Conservation (phyloP, 1,139 yeast genomes). For the Candida smagusa region DNA sequence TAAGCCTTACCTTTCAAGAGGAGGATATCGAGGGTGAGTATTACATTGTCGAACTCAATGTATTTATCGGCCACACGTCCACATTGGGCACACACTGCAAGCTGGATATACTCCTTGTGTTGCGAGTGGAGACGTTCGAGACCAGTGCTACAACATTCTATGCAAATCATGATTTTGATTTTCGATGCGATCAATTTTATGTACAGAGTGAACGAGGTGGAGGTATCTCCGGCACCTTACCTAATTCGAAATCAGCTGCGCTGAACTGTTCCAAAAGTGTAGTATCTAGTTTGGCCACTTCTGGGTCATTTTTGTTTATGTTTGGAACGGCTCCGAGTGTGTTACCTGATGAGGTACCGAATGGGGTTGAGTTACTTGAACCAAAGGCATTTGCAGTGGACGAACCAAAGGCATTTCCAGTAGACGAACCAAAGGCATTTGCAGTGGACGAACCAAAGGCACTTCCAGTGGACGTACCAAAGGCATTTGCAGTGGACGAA, state of each 20-base stretch:
- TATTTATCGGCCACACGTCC: slow-evolving; percentile 80
- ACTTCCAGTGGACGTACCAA: too few species aligned
- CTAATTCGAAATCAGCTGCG: slow-evolving; percentile 52
- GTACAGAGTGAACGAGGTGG: slow-evolving; percentile 54
- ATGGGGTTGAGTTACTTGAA: slow-evolving; percentile 5
- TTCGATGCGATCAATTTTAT: not conserved
- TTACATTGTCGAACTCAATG: slow-evolving; percentile 83
- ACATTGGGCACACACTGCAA: slow-evolving; percentile 76
- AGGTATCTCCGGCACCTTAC: slow-evolving; percentile 72
- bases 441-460: too few species aligned
- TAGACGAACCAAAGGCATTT: too few species aligned
- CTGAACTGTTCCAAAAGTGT: slow-evolving; percentile 48
- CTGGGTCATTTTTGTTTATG: slow-evolving; percentile 1
- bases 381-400: slow-evolving; percentile 9
- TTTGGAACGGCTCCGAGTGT: not conserved
- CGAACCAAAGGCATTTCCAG: slow-evolving; percentile 5
- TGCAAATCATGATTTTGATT: slow-evolving; percentile 64
- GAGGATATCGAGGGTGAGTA: slow-evolving; percentile 78
- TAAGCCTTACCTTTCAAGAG: slow-evolving; percentile 87
- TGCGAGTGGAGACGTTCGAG: slow-evolving; percentile 64
- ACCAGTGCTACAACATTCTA: slow-evolving; percentile 68
- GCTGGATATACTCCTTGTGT: slow-evolving; percentile 75
- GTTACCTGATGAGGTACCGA: slow-evolving; percentile 6
- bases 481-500: too few species aligned
- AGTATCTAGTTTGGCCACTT: slow-evolving; percentile 36